Percentiles rank a stretch among this genome's conserved stretches.
phyloP scores from a whole-genome alignment of 176 grass and related monocot species.

The Avena eriantha region DNA sequence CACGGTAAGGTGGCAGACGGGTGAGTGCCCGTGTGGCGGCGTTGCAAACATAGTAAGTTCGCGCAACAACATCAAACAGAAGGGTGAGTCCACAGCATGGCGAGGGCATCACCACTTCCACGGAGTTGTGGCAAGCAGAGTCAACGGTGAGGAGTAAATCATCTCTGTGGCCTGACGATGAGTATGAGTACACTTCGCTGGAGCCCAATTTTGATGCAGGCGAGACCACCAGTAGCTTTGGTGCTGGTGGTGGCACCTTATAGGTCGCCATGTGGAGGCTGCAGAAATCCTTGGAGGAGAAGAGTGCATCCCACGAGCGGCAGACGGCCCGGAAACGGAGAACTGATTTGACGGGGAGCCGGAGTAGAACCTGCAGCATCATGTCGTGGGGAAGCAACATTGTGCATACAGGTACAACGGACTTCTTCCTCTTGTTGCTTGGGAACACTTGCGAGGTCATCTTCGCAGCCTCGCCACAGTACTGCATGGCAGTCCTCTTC shows the following conservation, averaged over 20 bases:
- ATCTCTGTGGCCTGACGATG: background rate
- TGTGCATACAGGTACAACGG: no score
- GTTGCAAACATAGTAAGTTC: background rate
- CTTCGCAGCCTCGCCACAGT: no score
- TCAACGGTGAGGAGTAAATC: background rate
- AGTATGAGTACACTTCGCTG: background rate
- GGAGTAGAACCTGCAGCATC: no score
- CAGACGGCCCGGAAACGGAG: no score
- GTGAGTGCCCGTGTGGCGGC: background rate
- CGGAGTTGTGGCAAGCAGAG: background rate
- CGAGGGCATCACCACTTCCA: background rate
- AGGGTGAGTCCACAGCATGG: background rate
- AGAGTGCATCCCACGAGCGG: no score
- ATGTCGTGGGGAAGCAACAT: no score
- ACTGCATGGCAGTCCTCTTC: background rate
- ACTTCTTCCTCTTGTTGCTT: no score
- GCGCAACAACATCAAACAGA: background rate
- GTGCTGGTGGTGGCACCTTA: background rate
- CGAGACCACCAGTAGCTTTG: slow-evolving; percentile 3
- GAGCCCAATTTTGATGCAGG: background rate
- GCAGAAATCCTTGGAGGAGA: no score
- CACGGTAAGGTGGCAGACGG: background rate
- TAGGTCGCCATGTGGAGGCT: no score
- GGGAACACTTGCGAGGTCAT: no score
- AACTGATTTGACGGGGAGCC: no score